A percentile compares a stretch with the other conserved stretches of the same genome.
phyloP scores from a whole-genome alignment of 495 filamentous ascomycete genomes.

The Pseudoneurospora amorphoporcata region DNA sequence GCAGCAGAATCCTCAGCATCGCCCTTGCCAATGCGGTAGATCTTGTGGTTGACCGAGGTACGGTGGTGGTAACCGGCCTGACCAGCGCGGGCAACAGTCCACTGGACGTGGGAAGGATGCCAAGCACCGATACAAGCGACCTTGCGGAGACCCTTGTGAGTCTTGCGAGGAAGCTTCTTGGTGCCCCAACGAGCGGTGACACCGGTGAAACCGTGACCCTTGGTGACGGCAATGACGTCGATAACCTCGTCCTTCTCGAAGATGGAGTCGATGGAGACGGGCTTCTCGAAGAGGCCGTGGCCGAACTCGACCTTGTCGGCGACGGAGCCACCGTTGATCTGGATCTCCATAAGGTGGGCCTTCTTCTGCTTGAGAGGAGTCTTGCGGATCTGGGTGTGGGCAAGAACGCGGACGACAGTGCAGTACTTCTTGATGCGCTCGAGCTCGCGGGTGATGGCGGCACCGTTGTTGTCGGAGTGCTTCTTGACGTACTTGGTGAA shows the following conservation, averaged over 20 bases:
- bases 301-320: constrained; percentile 95
- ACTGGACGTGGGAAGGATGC: constrained; percentile 99
- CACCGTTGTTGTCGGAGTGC: constrained; percentile 83
- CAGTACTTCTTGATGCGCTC: constrained; percentile 99
- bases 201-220: constrained; percentile 97
- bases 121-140: constrained; percentile 99
- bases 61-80: constrained; percentile 99
- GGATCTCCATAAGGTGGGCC: constrained; percentile 99
- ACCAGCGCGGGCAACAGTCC: constrained; percentile 99
- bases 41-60: constrained; percentile 99
- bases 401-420: constrained; percentile 97
- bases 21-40: constrained; percentile 96
- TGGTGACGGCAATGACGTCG: constrained; percentile 98
- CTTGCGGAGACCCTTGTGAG: constrained; percentile 99
- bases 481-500: constrained; percentile 99
- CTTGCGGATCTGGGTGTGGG: constrained; percentile 98
- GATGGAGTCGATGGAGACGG: constrained; percentile 81
- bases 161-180: constrained; percentile 99
- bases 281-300: constrained; percentile 95
- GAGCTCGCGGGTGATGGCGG: constrained; percentile 88
- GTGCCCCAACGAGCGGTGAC: constrained; percentile 98
- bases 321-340: constrained; percentile 94
- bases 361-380: constrained; percentile 99
- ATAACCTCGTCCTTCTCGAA: constrained; percentile 99
- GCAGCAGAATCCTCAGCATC: constrained; percentile 80